Evolutionary conservation across 495 filamentous ascomycete genomes (phyloP).

Genomic region (Neurospora sp.): DNA sequence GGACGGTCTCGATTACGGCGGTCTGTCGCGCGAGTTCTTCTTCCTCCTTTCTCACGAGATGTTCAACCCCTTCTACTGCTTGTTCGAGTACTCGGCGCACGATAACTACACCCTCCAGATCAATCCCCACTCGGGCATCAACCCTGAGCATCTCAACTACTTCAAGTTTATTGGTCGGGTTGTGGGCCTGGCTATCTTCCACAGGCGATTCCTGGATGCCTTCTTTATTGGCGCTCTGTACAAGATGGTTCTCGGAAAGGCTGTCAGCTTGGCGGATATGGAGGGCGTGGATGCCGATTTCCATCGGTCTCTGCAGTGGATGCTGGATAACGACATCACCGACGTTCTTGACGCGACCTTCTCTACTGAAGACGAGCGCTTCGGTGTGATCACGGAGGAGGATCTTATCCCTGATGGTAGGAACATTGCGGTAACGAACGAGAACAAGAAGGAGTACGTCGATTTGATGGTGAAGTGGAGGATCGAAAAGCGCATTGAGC

Average conservation of each 20-base stretch:
- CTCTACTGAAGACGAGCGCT: slow-evolving; percentile 92
- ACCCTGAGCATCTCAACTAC: slow-evolving; percentile 98
- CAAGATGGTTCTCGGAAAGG: slow-evolving; percentile 97
- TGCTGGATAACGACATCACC: slow-evolving; percentile 90
- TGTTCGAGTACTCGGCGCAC: slow-evolving; percentile 99
- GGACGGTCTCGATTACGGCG: slow-evolving; percentile 95
- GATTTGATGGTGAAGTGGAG: slow-evolving; percentile 98
- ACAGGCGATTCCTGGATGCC: slow-evolving; percentile 92
- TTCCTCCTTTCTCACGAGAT: slow-evolving; percentile 99
- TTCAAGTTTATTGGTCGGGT: slow-evolving; percentile 99
- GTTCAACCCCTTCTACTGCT: slow-evolving; percentile 99
- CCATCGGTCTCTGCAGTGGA: slow-evolving; percentile 92
- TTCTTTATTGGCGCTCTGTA: slow-evolving; percentile 99
- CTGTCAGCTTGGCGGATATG: slow-evolving; percentile 89
- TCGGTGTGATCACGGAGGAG: slow-evolving; percentile 84
- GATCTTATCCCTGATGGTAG: slow-evolving; percentile 86
- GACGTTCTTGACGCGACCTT: slow-evolving; percentile 89
- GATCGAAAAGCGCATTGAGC: slow-evolving; percentile 93
- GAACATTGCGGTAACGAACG: slow-evolving; percentile 91
- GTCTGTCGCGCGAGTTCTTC: slow-evolving; percentile 98
- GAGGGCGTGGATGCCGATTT: slow-evolving; percentile 97
- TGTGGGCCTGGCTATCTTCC: slow-evolving; percentile 96
- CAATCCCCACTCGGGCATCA: slow-evolving; percentile 98
- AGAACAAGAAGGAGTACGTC: slow-evolving; percentile 91
- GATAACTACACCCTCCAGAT: slow-evolving; percentile 99